Evolutionary conservation across 139 green algal species (phyloP).

Genomic region (Chlorella sorokiniana): DNA sequence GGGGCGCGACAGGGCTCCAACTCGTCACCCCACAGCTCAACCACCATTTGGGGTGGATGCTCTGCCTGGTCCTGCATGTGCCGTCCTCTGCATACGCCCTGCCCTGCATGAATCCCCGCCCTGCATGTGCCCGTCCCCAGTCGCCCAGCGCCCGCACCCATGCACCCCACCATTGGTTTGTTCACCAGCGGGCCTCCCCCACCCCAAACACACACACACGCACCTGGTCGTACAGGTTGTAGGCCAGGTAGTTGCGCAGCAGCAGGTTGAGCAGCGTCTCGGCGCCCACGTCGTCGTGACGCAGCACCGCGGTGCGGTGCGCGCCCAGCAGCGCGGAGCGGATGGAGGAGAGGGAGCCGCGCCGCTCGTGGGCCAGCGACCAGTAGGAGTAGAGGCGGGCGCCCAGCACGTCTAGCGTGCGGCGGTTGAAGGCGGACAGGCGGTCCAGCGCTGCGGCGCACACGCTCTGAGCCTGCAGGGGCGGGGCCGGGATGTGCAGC

Average conservation of each 20-base stretch:
- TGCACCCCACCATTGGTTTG: background rate
- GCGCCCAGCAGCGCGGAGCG: slow-evolving; percentile 82
- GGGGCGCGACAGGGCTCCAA: no score
- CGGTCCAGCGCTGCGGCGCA: slow-evolving; percentile 59
- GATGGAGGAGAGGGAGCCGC: slow-evolving; percentile 73
- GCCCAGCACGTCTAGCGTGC: slow-evolving; percentile 91
- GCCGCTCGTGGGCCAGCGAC: slow-evolving; percentile 78
- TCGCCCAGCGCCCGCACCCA: background rate
- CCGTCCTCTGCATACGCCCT: no score
- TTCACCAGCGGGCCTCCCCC: no score
- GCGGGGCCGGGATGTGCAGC: background rate
- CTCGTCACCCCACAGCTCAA: no score
- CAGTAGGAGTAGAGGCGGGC: slow-evolving; percentile 94
- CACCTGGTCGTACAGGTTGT: slow-evolving; percentile 96
- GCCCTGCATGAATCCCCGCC: no score
- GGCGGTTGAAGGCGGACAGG: slow-evolving; percentile 79
- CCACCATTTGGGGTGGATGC: no score
- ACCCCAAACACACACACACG: background rate
- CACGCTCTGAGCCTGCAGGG: slow-evolving; percentile 34
- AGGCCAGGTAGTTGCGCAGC: slow-evolving; percentile 96
- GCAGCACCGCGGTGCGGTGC: slow-evolving; percentile 87
- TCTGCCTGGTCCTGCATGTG: no score
- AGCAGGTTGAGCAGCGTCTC: slow-evolving; percentile 98
- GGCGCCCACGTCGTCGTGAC: slow-evolving; percentile 91
- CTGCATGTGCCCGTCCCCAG: no score